These are phyloP conservation scores for Trypanosoma avium DNA, from an alignment of 208 protist species.

Conservation along the genomic window DNA sequence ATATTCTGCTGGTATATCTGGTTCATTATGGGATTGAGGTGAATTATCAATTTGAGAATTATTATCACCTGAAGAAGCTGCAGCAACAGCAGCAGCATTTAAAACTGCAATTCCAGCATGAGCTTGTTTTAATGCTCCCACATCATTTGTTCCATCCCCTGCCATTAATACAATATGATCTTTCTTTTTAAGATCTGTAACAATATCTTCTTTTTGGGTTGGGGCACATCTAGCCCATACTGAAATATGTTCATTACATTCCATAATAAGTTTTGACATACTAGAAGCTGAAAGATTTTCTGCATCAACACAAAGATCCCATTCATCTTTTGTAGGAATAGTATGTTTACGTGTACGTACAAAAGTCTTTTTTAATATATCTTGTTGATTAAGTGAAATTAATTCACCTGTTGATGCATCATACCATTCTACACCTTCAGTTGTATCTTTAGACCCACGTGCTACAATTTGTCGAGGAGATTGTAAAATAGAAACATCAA, in stretches of 20 bases:
- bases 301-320: conserved; percentile 88
- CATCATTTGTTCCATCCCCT: conserved; percentile 97
- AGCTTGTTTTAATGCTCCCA: conserved; percentile 99
- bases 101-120: conserved; percentile 97
- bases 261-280: conserved; percentile 47
- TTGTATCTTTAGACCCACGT: conserved; percentile 20
- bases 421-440: conserved; percentile 49
- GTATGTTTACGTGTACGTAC: conserved; percentile 36
- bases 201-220: conserved; percentile 89
- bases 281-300: conserved; percentile 41
- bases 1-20: conserved; percentile 70
- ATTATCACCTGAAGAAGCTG: conserved; percentile 23
- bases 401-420: conserved; percentile 56
- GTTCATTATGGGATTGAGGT: conserved; percentile 87
- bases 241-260: conserved; percentile 79
- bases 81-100: conserved; percentile 76
- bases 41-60: conserved; percentile 34
- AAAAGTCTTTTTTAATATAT: conserved; percentile 64
- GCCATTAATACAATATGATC: conserved; percentile 91
- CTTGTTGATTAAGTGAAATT: conserved; percentile 13
- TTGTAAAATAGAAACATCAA: conserved; percentile 83
- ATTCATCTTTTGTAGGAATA: conserved; percentile 47
- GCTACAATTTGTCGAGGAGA: conserved; percentile 71
- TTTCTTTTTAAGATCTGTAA: conserved; percentile 85
- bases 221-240: conserved; percentile 92